Percentiles rank a stretch among this genome's conserved stretches.
Conservation (phyloP, 1,139 yeast species). For the Yarrowia galli region DNA sequence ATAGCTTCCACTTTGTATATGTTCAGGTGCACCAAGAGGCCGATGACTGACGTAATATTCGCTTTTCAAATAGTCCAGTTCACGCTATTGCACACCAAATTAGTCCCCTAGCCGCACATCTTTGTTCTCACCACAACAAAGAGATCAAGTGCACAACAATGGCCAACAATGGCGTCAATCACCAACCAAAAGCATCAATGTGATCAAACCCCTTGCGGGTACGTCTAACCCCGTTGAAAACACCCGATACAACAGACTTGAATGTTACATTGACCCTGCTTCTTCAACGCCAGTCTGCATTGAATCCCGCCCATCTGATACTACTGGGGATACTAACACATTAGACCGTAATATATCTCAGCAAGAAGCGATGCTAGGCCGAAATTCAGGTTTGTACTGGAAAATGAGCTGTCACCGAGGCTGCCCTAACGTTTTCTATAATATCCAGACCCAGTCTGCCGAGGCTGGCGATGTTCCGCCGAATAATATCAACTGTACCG, state of each 20-base stretch:
- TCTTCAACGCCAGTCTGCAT: background rate
- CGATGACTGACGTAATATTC: background rate
- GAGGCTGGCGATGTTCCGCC: background rate
- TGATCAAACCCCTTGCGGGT: too few relatives aligned
- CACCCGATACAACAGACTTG: too few relatives aligned
- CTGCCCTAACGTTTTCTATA: background rate
- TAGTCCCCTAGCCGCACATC: constrained; percentile 1
- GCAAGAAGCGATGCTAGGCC: background rate
- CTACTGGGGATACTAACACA: background rate
- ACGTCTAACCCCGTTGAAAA: background rate
- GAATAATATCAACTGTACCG: background rate
- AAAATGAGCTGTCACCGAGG: constrained; percentile 6
- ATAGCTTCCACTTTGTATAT: too few relatives aligned
- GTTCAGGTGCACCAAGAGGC: too few relatives aligned
- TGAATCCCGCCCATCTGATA: background rate
- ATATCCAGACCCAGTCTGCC: background rate
- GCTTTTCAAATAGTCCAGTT: background rate
- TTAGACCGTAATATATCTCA: background rate
- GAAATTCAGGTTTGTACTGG: constrained; percentile 5
- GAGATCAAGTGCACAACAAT: too few relatives aligned
- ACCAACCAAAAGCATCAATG: too few relatives aligned
- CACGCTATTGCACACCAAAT: background rate
- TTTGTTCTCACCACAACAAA: background rate
- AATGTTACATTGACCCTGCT: background rate
- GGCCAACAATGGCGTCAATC: too few relatives aligned